Evolutionary conservation across 2,329 filamentous ascomycete species (phyloP), one percentile per base, ranked within the genome.

Genomic region (Coniella vitis): DNA sequence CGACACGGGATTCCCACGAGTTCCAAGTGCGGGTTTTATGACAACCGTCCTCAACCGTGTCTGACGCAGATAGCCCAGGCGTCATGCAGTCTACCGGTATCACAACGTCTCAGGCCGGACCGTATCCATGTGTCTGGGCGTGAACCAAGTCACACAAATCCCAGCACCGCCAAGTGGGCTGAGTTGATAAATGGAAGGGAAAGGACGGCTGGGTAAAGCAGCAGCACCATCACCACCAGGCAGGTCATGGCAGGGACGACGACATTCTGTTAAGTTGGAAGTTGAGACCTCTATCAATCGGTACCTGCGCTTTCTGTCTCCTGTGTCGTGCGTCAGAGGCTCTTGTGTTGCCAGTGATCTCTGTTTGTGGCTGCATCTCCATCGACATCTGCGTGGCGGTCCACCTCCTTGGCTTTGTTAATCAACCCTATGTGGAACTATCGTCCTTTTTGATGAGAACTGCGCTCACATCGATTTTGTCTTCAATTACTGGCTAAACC

Each of bases 221-320:
- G 38, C 25, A 29, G 25, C 25, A 29, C 5, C 25, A 29, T 29
- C 25, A 29, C 10, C 5, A 29, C 10, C 25, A 29, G 7, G 17
- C 37, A n/a, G 12, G 14, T 20, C 10, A 38, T 29, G 51, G 48
- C 49, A 53, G 38, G 45, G 22, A 20, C 43, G 39, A 48, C 38
- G 29, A 16, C 44, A 39, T 37, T 44, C 34, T n/a, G 12, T 3
- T 36, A 32, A 10, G 9, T 22, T 34, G 13, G 19, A 35, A 51
- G 19, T 38, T 22, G 25, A 45, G 41, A 42, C 42, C 25, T 41
- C 45, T 34, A 49, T 16, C 17, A 9, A 25, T 21, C 14, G 25
- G 25, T 29, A 10, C 5, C 32, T 21, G 14, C 10, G n/a, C 22
- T 25, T 44, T 13, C 14, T 25, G 3, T 29, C n/a, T n/a, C n/a